These are phyloP conservation scores for Colletotrichum acutatum DNA, from an alignment of 2,329 filamentous ascomycete genomes.

Conservation along the genomic window DNA sequence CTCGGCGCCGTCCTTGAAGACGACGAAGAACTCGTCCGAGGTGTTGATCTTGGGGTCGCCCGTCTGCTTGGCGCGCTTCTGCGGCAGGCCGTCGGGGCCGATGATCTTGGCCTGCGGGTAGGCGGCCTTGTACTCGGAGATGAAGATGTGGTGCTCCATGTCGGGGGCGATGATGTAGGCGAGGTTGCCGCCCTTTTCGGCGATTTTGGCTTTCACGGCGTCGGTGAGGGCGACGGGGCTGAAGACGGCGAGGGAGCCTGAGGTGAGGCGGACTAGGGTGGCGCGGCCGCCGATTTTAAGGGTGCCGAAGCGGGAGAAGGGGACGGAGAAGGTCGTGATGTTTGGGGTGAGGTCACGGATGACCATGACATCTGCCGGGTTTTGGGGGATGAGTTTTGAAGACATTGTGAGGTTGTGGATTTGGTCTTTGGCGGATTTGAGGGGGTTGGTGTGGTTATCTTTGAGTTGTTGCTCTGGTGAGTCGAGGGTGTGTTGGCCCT, in stretches of 20 bases:
- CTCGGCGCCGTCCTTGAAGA: slow-evolving; percentile 70
- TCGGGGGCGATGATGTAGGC: slow-evolving; percentile 90
- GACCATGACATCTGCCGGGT: slow-evolving; percentile 88
- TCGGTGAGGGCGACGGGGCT: slow-evolving; percentile 89
- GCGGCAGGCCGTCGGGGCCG: slow-evolving; percentile 83
- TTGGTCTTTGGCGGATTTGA: slow-evolving; percentile 5
- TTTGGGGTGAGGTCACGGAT: slow-evolving; percentile 86
- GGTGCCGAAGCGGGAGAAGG: slow-evolving; percentile 83
- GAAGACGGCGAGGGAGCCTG: slow-evolving; percentile 86
- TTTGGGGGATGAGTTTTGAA: slow-evolving; percentile 71
- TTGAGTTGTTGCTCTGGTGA: slow-evolving; percentile 22
- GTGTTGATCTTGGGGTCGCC: slow-evolving; percentile 59
- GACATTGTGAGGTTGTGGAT: slow-evolving; percentile 58
- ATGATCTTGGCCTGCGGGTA: slow-evolving; percentile 85
- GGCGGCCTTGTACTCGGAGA: slow-evolving; percentile 84
- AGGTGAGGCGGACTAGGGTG: slow-evolving; percentile 77
- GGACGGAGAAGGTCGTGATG: slow-evolving; percentile 82
- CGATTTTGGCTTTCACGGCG: slow-evolving; percentile 72
- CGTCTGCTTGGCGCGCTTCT: slow-evolving; percentile 76
- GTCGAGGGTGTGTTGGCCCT: slow-evolving; percentile 28
- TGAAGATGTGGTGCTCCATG: slow-evolving; percentile 93
- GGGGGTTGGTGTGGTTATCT: background rate
- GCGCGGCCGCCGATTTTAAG: slow-evolving; percentile 88
- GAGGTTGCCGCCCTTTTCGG: slow-evolving; percentile 74
- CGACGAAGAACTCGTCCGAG: slow-evolving; percentile 67